phyloP scores from a whole-genome alignment of 768 basidiomycete species.

The Amylocystis lapponica region DNA sequence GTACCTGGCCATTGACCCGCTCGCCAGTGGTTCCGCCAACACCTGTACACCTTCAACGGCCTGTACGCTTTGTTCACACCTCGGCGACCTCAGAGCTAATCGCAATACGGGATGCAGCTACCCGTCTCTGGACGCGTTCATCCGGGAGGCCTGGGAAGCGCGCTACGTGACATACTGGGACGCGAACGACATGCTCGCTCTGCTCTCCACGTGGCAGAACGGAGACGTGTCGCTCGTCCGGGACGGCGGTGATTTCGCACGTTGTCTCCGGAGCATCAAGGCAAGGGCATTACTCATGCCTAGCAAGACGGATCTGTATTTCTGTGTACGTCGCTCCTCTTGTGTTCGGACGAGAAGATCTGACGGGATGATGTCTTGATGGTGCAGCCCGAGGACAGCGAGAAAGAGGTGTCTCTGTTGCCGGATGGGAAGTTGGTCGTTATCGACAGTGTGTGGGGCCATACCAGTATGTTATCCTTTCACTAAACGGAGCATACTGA shows the following conservation, averaged over 20 bases:
- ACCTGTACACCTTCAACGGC: slow-evolving; percentile 36
- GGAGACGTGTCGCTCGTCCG: slow-evolving; percentile 43
- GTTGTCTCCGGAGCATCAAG: slow-evolving; percentile 36
- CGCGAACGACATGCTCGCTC: slow-evolving; percentile 47
- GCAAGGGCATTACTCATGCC: slow-evolving; percentile 51
- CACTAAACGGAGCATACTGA: neutral
- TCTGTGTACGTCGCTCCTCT: slow-evolving; percentile 31
- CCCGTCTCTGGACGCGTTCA: slow-evolving; percentile 40
- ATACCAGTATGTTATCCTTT: slow-evolving; percentile 35
- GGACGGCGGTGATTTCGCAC: slow-evolving; percentile 37
- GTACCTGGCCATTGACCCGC: too few relatives aligned
- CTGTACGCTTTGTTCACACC: slow-evolving; percentile 22
- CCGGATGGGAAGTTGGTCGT: slow-evolving; percentile 38
- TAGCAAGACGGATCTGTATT: slow-evolving; percentile 52
- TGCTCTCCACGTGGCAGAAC: slow-evolving; percentile 45
- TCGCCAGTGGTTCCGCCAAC: slow-evolving; percentile 48
- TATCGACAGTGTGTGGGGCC: slow-evolving; percentile 50
- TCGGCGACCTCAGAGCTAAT: neutral
- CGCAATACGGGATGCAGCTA: slow-evolving; percentile 26
- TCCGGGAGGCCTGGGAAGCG: slow-evolving; percentile 46
- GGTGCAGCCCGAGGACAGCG: slow-evolving; percentile 44
- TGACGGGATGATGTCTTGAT: neutral
- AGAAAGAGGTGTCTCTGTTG: slow-evolving; percentile 36
- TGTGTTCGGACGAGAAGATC: neutral
- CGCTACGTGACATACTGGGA: slow-evolving; percentile 40